phyloP scores from a whole-genome alignment of 441 rosid species.

The Flueggea neowawraea region DNA sequence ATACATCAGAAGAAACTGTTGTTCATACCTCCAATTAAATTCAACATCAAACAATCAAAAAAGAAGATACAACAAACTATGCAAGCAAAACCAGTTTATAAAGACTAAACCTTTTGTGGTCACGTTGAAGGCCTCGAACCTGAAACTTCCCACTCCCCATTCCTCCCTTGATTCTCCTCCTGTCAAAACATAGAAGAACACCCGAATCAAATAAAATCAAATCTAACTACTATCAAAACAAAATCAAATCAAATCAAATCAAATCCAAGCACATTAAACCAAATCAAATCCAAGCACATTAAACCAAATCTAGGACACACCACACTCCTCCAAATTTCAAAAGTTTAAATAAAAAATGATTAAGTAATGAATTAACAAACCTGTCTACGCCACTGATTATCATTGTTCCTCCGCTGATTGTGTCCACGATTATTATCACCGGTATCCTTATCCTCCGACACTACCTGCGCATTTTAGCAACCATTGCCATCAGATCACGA shows the following conservation, averaged over 20 bases:
- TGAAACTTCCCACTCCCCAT: conserved; percentile 20
- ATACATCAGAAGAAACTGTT: no score
- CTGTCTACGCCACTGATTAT: no score
- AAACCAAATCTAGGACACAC: neutral
- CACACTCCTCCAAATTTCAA: neutral
- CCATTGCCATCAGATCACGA: neutral
- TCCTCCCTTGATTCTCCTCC: conserved; percentile 20
- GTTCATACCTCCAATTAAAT: no score
- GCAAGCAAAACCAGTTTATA: neutral
- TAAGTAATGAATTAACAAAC: no score
- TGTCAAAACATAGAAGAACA: neutral
- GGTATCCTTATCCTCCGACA: conserved; percentile 32
- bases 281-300: no score
- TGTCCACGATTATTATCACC: neutral
- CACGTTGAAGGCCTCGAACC: conserved; percentile 35
- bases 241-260: no score
- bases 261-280: neutral
- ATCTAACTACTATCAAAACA: no score
- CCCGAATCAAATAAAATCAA: no score
- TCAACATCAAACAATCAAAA: neutral
- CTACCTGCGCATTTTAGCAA: conserved; percentile 41
- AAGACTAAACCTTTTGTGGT: conserved; percentile 30
- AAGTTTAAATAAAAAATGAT: no score
- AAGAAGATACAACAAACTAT: neutral
- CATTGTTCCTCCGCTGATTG: no score